phyloP scores from a whole-genome alignment of 192 early-diverging fungal genomes.

The Funneliformis geosporum region DNA sequence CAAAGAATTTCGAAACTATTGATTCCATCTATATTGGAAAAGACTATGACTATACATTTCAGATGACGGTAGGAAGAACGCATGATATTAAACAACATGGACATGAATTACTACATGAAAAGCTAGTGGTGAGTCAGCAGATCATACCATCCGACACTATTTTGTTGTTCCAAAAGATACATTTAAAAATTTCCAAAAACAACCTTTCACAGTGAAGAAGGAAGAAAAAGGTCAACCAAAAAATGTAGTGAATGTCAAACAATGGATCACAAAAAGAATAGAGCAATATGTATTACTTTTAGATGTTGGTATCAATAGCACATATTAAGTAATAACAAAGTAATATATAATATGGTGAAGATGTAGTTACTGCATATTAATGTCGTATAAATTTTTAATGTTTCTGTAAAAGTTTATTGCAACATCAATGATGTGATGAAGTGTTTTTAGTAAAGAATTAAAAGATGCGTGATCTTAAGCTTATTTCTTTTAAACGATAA shows the following conservation, averaged over 20 bases:
- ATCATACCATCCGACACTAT: neutral
- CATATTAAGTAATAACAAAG: no score
- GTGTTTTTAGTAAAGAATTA: no score
- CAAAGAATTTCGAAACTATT: neutral
- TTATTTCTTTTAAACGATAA: no score
- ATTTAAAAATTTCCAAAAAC: neutral
- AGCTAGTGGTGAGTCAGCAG: neutral
- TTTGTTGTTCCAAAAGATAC: constrained; percentile 6
- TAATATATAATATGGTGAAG: no score
- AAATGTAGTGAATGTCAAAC: neutral
- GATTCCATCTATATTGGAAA: neutral
- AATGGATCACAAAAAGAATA: constrained; percentile 3
- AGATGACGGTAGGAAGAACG: neutral
- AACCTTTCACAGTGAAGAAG: neutral
- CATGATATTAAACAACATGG: neutral
- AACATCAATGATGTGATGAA: no score
- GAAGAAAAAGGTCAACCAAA: neutral
- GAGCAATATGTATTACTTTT: neutral
- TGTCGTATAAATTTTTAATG: no score
- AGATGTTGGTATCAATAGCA: neutral
- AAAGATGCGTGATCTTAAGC: no score
- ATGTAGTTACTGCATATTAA: no score
- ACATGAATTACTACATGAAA: neutral
- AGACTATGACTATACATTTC: neutral
- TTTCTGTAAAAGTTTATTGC: no score